Base-by-base conservation (phyloP, 495 filamentous ascomycete species). In the Neurospora pannonica region DNA sequence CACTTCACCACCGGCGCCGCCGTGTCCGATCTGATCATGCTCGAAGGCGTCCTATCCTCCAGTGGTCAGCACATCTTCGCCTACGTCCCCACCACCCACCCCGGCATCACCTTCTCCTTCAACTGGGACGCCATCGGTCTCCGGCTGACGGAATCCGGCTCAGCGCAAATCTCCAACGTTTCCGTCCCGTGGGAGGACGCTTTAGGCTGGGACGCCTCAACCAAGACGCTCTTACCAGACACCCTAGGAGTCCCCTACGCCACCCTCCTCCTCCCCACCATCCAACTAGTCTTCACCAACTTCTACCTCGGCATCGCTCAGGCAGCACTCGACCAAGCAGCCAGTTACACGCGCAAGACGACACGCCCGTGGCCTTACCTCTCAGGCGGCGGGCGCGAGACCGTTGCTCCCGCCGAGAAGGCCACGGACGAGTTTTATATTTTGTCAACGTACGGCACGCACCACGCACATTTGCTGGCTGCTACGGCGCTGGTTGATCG, bases 121-220 rank as follows among this genome's bases (percentile, higher is more conserved):
- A 88, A 91, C 80, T 91, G 88, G 89, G 81, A 90, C 76, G 89
- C 88, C 74, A 83, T 90, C 72, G 88, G 89, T 5, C 84, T 90
- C 38, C 86, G 88, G 3, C 76, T 90, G 73, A 90, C 88, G 9
- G 89, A 91, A 75, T 90, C 88, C 6, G 88, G 89, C 5, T 81
- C 83, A 42, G 87, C 88, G 42, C 86, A 84, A 72, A 88, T 91
- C 71, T 79, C 87, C n/a, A 86, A 88, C 71, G 83, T 90, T 48
- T 79, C 78, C 0, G 85, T 83, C 0, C 81, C 87, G 0, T 90
- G 89, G 89, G 76, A 77, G 6, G 88, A 90, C 77, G 89, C 89
- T 0, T 76, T 90, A 6, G 88, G 89, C 54, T 91, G 88, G 88
- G 84, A 87, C 71, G 70, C 78, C 0, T 71, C 73, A 83, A 82